Evolutionary conservation across 2,329 filamentous ascomycete species (phyloP).

Genomic region (Colletotrichum sp.): DNA sequence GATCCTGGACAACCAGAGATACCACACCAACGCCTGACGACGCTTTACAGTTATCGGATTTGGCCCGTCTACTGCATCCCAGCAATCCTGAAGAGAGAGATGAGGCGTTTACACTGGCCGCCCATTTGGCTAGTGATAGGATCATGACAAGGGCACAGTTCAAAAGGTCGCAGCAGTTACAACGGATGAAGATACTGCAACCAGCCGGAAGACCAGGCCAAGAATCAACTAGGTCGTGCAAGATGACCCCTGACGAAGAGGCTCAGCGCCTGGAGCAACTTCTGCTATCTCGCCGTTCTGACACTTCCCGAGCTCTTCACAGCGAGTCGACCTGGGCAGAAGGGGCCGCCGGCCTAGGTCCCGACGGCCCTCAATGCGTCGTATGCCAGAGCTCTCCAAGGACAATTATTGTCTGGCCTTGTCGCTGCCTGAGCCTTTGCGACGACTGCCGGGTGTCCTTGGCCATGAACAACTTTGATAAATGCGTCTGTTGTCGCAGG

Average conservation of each 20-base stretch:
- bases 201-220: slow-evolving; percentile 41
- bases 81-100: slow-evolving; percentile 77
- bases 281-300: slow-evolving; percentile 55
- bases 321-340: slow-evolving; percentile 62
- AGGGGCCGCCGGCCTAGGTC: slow-evolving; percentile 75
- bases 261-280: slow-evolving; percentile 66
- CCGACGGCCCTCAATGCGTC: slow-evolving; percentile 82
- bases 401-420: slow-evolving; percentile 95
- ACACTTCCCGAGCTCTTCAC: not conserved
- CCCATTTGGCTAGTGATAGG: slow-evolving; percentile 73
- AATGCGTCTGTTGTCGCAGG: slow-evolving; percentile 91
- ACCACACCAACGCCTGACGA: slow-evolving; percentile 65
- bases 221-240: slow-evolving; percentile 34
- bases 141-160: slow-evolving; percentile 86
- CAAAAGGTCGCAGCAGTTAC: slow-evolving; percentile 68
- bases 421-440: slow-evolving; percentile 90
- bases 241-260: slow-evolving; percentile 62
- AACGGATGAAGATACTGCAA: slow-evolving; percentile 72
- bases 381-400: slow-evolving; percentile 88
- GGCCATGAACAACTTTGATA: slow-evolving; percentile 96
- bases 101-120: slow-evolving; percentile 81
- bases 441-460: slow-evolving; percentile 94
- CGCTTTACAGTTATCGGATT: slow-evolving; percentile 68
- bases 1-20: slow-evolving; percentile 48
- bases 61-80: slow-evolving; percentile 85